phyloP scores from a whole-genome alignment of 2,329 filamentous ascomycete species.

The Ascosphaera pollenicola region DNA sequence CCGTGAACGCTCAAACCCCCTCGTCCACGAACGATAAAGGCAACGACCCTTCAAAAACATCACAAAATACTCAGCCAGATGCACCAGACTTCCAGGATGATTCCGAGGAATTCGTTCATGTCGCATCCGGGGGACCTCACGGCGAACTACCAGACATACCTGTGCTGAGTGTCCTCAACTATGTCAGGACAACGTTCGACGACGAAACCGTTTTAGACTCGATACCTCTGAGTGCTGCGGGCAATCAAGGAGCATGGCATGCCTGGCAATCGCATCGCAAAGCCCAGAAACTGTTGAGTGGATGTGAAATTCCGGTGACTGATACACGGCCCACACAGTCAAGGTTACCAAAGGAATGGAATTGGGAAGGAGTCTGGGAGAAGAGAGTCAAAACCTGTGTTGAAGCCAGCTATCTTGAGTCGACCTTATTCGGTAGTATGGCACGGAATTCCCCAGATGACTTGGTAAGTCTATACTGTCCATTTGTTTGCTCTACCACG shows the following conservation, averaged over 20 bases:
- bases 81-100: not conserved
- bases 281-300: conserved; percentile 5
- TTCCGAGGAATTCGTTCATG: not conserved
- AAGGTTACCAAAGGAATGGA: conserved; percentile 64
- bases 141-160: conserved; percentile 23
- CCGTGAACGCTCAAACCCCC: not conserved
- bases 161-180: conserved; percentile 49
- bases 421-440: conserved; percentile 49
- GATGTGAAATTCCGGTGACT: conserved; percentile 5
- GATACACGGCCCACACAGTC: conserved; percentile 9
- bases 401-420: conserved; percentile 53
- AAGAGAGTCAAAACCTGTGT: conserved; percentile 65
- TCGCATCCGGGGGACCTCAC: conserved; percentile 9
- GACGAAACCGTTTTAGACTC: conserved; percentile 55
- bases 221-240: conserved; percentile 59
- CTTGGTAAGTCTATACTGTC: conserved; percentile 32
- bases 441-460: conserved; percentile 39
- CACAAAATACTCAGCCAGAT: not conserved
- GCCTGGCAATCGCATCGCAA: conserved; percentile 61
- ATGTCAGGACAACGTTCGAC: conserved; percentile 65
- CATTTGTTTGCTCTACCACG: conserved; percentile 1
- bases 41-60: not conserved
- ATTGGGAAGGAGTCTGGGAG: conserved; percentile 96
- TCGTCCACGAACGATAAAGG: not conserved
- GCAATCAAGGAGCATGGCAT: conserved; percentile 82